A percentile compares a stretch with the other conserved stretches of the same genome.
Evolutionary conservation across 257 asterid species (phyloP).

Genomic region (Euphrasia confusa): DNA sequence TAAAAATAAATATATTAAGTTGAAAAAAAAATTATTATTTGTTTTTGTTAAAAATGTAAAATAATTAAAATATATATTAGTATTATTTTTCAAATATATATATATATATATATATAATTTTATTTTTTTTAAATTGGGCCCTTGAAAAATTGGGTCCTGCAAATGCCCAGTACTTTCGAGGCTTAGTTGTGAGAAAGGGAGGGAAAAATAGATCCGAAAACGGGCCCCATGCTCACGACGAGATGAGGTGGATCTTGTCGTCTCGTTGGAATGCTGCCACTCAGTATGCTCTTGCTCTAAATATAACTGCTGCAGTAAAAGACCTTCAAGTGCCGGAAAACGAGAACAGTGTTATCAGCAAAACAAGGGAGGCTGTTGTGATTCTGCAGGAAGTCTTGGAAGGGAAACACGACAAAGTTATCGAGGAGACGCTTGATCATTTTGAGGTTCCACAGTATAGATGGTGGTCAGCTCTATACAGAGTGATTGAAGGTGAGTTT

Average conservation of each 20-base stretch:
- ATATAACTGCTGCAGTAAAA: slow-evolving; percentile 38
- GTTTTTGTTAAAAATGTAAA: too few relatives aligned
- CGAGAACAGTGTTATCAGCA: slow-evolving; percentile 33
- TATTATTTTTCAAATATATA: too few relatives aligned
- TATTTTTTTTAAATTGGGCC: too few relatives aligned
- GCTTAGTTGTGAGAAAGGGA: slow-evolving; percentile 44
- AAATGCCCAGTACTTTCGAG: slow-evolving; percentile 63
- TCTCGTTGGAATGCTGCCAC: slow-evolving; percentile 47
- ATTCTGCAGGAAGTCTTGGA: slow-evolving; percentile 50
- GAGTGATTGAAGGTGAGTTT: slow-evolving; percentile 54
- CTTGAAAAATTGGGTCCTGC: too few relatives aligned
- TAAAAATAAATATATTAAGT: too few relatives aligned
- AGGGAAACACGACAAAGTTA: slow-evolving; percentile 48
- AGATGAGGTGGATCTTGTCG: slow-evolving; percentile 41
- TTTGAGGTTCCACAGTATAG: slow-evolving; percentile 42
- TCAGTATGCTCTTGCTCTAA: slow-evolving; percentile 40
- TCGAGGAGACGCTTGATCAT: slow-evolving; percentile 52
- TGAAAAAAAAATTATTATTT: too few relatives aligned
- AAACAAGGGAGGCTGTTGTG: slow-evolving; percentile 51
- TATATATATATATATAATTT: too few relatives aligned
- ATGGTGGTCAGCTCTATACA: slow-evolving; percentile 71
- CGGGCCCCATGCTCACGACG: slow-evolving; percentile 27
- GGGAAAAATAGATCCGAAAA: slow-evolving; percentile 21
- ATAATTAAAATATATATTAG: too few relatives aligned
- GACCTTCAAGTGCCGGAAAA: slow-evolving; percentile 39